Evolutionary conservation across 2,329 filamentous ascomycete genomes (phyloP).

Genomic region (Nectriaceae sp.): DNA sequence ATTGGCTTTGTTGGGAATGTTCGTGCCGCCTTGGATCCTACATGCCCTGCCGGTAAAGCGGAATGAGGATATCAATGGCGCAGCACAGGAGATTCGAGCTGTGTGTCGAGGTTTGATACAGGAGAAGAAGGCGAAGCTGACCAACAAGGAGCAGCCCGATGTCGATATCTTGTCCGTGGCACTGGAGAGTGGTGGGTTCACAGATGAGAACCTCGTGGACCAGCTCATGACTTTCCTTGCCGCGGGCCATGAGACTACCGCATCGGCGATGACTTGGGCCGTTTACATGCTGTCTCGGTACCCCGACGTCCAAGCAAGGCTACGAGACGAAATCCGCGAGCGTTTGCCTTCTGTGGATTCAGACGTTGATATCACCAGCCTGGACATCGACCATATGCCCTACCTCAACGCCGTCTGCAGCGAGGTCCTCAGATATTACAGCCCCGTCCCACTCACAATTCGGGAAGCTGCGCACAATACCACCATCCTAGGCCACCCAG

Average conservation of each 20-base stretch:
- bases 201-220: constrained; percentile 78
- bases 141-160: constrained; percentile 51
- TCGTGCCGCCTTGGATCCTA: constrained; percentile 66
- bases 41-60: constrained; percentile 66
- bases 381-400: constrained; percentile 70
- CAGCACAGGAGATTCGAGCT: constrained; percentile 60
- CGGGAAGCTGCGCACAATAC: constrained; percentile 68
- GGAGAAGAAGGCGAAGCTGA: constrained; percentile 63
- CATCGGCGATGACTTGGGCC: constrained; percentile 75
- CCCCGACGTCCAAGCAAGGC: constrained; percentile 63
- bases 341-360: constrained; percentile 54
- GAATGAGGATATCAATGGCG: constrained; percentile 64
- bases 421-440: constrained; percentile 73
- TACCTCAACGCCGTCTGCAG: constrained; percentile 80
- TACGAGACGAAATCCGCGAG: constrained; percentile 68
- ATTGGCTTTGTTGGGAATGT: constrained; percentile 58
- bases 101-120: constrained; percentile 69
- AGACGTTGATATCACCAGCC: constrained; percentile 37
- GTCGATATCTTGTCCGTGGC: constrained; percentile 81
- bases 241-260: constrained; percentile 80
- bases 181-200: constrained; percentile 73
- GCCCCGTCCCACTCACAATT: constrained; percentile 71
- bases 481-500: constrained; percentile 60
- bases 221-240: constrained; percentile 91
- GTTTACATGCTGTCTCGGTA: constrained; percentile 68